phyloP scores from a whole-genome alignment of 495 filamentous ascomycete species.

The Copromyces sp. region DNA sequence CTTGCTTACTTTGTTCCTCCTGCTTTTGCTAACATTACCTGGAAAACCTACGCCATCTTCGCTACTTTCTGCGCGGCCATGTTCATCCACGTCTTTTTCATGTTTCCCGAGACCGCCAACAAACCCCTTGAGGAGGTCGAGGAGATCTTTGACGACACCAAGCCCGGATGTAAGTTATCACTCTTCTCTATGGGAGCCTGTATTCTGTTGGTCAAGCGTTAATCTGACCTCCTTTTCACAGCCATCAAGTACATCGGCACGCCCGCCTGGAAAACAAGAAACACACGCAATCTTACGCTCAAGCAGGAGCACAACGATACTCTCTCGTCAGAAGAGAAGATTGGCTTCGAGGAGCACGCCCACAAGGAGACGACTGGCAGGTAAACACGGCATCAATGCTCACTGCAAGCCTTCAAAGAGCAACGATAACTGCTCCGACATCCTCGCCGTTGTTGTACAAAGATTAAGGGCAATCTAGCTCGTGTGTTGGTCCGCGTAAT shows the following conservation, averaged over 20 bases:
- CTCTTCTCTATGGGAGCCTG: background rate
- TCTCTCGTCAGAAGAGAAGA: conserved; percentile 22
- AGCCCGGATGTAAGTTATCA: conserved; percentile 14
- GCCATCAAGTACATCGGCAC: conserved; percentile 54
- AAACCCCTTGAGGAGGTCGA: conserved; percentile 73
- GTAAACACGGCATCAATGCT: background rate
- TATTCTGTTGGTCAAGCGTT: background rate
- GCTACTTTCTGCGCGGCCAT: conserved; percentile 65
- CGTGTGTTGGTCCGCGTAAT: background rate
- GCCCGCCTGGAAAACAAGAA: conserved; percentile 58
- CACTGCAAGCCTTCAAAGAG: background rate
- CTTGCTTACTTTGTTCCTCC: conserved; percentile 70
- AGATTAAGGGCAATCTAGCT: background rate
- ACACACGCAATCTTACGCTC: conserved; percentile 22
- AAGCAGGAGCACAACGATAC: conserved; percentile 24
- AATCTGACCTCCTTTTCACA: conserved; percentile 18
- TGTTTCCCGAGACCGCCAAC: conserved; percentile 75
- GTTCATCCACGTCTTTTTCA: conserved; percentile 66
- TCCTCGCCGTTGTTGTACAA: background rate
- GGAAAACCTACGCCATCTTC: conserved; percentile 66
- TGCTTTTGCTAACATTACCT: conserved; percentile 62
- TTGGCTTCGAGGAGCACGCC: conserved; percentile 5
- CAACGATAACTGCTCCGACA: background rate
- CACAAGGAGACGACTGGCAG: conserved; percentile 4
- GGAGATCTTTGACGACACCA: conserved; percentile 50